Conservation (phyloP, 2,329 filamentous ascomycete genomes). For the Albifimbria verrucaria region DNA sequence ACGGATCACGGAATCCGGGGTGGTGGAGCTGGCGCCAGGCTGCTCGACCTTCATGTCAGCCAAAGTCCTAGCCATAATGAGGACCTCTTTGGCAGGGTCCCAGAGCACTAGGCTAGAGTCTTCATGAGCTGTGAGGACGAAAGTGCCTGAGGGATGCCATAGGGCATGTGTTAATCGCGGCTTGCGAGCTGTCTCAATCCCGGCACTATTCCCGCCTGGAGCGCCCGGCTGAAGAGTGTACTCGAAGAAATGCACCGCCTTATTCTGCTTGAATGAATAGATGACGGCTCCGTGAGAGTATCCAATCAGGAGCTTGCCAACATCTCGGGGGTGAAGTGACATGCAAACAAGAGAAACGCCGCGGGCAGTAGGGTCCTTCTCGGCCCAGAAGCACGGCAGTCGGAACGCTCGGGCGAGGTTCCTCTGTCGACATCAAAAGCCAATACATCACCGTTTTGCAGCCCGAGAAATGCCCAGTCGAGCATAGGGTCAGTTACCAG, state of each 20-base stretch:
- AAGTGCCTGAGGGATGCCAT: conserved; percentile 94
- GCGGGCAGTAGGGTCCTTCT: conserved; percentile 65
- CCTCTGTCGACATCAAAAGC: conserved; percentile 89
- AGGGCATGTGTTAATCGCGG: conserved; percentile 78
- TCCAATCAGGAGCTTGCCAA: conserved; percentile 87
- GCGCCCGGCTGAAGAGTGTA: conserved; percentile 81
- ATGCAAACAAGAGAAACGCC: conserved; percentile 66
- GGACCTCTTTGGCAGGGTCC: conserved; percentile 84
- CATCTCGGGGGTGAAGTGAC: conserved; percentile 84
- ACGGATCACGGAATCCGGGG: conserved; percentile 66
- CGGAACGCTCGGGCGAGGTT: conserved; percentile 67
- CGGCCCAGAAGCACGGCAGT: conserved; percentile 83
- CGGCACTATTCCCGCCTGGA: conserved; percentile 71
- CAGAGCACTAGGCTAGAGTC: conserved; percentile 91
- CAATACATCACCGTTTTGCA: conserved; percentile 78
- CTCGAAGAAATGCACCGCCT: conserved; percentile 73
- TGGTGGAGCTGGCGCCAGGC: conserved; percentile 49
- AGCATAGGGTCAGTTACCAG: conserved; percentile 83
- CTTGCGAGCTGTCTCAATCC: conserved; percentile 59
- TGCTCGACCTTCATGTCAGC: conserved; percentile 71
- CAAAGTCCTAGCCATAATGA: conserved; percentile 80
- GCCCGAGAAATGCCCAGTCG: conserved; percentile 87
- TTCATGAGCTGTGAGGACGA: conserved; percentile 81
- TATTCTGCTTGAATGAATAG: conserved; percentile 93
- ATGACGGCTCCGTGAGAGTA: conserved; percentile 84